Evolutionary conservation across 2,329 filamentous ascomycete genomes (phyloP).

Genomic region (Dactylellina leptospora): DNA sequence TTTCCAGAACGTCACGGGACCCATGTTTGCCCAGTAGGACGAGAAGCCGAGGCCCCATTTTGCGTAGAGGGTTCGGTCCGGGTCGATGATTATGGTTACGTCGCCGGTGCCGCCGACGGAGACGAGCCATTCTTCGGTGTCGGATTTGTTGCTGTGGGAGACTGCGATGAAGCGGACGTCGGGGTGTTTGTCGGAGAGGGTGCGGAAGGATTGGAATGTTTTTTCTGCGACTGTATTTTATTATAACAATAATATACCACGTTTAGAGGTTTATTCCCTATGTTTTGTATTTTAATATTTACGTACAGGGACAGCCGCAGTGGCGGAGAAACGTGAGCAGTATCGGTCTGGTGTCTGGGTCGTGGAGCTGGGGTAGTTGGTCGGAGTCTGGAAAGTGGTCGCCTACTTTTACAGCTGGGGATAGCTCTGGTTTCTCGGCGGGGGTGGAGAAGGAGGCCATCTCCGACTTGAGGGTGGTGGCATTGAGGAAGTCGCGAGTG

Average conservation of each 20-base stretch:
- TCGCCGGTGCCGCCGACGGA: conserved; percentile 68
- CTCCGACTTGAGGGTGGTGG: conserved; percentile 43
- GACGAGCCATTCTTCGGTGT: conserved; percentile 69
- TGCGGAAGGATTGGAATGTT: conserved; percentile 67
- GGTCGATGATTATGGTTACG: conserved; percentile 70
- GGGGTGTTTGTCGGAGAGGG: conserved; percentile 65
- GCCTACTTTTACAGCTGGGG: conserved; percentile 66
- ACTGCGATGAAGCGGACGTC: conserved; percentile 69
- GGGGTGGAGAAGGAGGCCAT: conserved; percentile 47
- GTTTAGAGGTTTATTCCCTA: conserved; percentile 2
- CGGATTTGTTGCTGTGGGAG: conserved; percentile 67
- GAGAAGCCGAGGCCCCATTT: conserved; percentile 73
- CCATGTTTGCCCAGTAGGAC: conserved; percentile 71
- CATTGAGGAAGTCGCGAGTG: conserved; percentile 39
- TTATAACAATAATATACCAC: background rate
- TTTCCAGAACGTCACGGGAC: conserved; percentile 68
- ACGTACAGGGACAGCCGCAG: conserved; percentile 77
- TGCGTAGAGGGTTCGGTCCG: conserved; percentile 69
- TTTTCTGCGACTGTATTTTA: conserved; percentile 71
- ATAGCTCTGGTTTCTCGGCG: conserved; percentile 59
- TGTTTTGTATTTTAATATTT: background rate
- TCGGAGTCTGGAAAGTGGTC: conserved; percentile 67
- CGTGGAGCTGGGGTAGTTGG: conserved; percentile 65
- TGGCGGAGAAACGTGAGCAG: conserved; percentile 75
- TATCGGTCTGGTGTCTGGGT: conserved; percentile 65